These are phyloP conservation scores for Cordyceps cateniannulata DNA, from an alignment of 2,329 filamentous ascomycete genomes.

Conservation along the genomic window DNA sequence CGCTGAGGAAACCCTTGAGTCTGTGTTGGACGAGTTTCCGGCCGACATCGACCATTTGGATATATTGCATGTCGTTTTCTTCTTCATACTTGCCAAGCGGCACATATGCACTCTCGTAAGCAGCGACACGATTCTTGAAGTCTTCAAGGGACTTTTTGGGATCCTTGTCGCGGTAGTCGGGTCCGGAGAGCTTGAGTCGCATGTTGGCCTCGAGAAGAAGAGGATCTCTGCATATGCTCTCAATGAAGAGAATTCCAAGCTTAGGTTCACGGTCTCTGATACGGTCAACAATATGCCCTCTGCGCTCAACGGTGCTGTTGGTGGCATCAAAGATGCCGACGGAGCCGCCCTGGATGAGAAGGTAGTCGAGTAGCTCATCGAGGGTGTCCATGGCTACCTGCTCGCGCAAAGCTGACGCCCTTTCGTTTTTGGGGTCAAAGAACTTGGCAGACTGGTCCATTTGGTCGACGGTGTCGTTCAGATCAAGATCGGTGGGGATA, in stretches of 20 bases:
- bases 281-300: constrained; percentile 75
- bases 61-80: constrained; percentile 83
- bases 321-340: constrained; percentile 96
- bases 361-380: constrained; percentile 86
- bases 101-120: constrained; percentile 92
- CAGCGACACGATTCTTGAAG: constrained; percentile 85
- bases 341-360: constrained; percentile 73
- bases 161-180: constrained; percentile 93
- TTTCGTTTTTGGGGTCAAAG: constrained; percentile 84
- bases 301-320: constrained; percentile 85
- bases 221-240: constrained; percentile 85
- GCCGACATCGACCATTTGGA: constrained; percentile 96
- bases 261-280: constrained; percentile 79
- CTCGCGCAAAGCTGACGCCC: constrained; percentile 76
- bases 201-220: constrained; percentile 89
- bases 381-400: constrained; percentile 88
- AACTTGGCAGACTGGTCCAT: constrained; percentile 87
- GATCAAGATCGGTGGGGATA: constrained; percentile 33
- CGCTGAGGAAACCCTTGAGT: constrained; percentile 84
- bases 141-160: constrained; percentile 77
- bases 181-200: constrained; percentile 90
- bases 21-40: constrained; percentile 89
- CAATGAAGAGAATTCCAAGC: constrained; percentile 88
- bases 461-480: constrained; percentile 22
- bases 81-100: constrained; percentile 90